Percentiles rank a stretch among this genome's conserved stretches.
phyloP scores from a whole-genome alignment of 805 yeast genomes.

The Yamadazyma olivae region DNA sequence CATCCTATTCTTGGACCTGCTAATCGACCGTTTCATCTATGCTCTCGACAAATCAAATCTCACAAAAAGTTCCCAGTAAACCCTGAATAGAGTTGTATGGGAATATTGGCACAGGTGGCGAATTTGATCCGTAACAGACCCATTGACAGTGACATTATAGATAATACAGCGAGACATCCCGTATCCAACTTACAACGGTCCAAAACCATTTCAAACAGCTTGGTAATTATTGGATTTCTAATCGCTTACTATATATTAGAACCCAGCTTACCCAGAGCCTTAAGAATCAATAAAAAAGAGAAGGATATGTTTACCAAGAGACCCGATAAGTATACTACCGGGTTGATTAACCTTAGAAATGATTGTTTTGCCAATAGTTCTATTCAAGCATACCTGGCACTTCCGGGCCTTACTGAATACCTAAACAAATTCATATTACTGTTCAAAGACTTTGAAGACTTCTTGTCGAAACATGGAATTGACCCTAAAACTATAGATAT shows the following conservation, averaged over 20 bases:
- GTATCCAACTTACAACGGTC: no score
- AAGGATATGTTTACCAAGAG: constrained; percentile 45
- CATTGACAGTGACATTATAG: no score
- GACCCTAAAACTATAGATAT: constrained; percentile 11
- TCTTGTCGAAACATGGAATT: constrained; percentile 17
- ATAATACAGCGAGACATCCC: no score
- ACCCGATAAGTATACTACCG: constrained; percentile 76
- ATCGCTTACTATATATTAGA: constrained; percentile 11
- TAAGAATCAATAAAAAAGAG: neutral
- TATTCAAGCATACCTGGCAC: constrained; percentile 70
- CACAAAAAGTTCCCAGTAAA: no score
- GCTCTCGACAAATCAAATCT: no score
- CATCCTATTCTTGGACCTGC: no score
- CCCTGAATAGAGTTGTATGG: no score
- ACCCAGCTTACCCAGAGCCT: constrained; percentile 11
- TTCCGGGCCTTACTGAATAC: constrained; percentile 58
- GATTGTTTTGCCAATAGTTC: constrained; percentile 94
- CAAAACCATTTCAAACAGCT: no score
- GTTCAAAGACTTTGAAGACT: constrained; percentile 20
- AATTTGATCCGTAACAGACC: no score
- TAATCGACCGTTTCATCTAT: no score
- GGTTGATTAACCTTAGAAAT: constrained; percentile 74
- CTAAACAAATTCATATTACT: constrained; percentile 40
- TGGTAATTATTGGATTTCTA: no score
- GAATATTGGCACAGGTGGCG: no score